Evolutionary conservation across 2,329 filamentous ascomycete genomes (phyloP).

Genomic region (Calycina herbarum): DNA sequence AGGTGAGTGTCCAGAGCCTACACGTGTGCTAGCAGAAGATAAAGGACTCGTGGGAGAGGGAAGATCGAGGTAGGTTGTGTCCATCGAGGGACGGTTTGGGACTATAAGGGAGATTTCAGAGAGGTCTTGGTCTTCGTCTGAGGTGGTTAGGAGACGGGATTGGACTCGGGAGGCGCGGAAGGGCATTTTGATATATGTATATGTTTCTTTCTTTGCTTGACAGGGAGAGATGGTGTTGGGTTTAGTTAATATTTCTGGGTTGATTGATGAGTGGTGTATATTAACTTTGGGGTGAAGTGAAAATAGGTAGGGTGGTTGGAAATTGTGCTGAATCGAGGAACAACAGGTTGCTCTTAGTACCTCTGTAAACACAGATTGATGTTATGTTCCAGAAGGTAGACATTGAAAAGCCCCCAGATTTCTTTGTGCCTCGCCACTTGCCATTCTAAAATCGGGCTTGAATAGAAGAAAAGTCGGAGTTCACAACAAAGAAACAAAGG

Average conservation of each 20-base stretch:
- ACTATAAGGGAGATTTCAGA: background rate
- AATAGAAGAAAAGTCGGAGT: background rate
- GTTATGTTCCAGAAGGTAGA: background rate
- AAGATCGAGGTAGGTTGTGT: slow-evolving; percentile 10
- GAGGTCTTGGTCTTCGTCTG: background rate
- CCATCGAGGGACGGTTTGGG: background rate
- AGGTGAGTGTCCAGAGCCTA: slow-evolving; percentile 1
- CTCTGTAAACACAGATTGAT: background rate
- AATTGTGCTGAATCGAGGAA: background rate
- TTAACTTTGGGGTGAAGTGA: too few relatives aligned
- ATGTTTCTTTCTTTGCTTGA: too few relatives aligned
- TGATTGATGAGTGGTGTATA: too few relatives aligned
- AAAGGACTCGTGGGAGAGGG: slow-evolving; percentile 7
- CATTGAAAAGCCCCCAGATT: background rate
- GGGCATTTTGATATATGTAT: slow-evolving; percentile 19
- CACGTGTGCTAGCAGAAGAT: slow-evolving; percentile 11
- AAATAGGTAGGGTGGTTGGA: too few relatives aligned
- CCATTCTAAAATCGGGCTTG: background rate
- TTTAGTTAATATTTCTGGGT: too few relatives aligned
- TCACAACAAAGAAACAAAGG: background rate
- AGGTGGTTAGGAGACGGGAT: slow-evolving; percentile 20
- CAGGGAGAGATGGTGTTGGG: background rate
- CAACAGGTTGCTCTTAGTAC: background rate
- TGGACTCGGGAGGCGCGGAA: slow-evolving; percentile 25
- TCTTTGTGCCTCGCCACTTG: background rate